phyloP scores from a whole-genome alignment of 192 early-diverging fungal genomes.

The Coemansia sp. region DNA sequence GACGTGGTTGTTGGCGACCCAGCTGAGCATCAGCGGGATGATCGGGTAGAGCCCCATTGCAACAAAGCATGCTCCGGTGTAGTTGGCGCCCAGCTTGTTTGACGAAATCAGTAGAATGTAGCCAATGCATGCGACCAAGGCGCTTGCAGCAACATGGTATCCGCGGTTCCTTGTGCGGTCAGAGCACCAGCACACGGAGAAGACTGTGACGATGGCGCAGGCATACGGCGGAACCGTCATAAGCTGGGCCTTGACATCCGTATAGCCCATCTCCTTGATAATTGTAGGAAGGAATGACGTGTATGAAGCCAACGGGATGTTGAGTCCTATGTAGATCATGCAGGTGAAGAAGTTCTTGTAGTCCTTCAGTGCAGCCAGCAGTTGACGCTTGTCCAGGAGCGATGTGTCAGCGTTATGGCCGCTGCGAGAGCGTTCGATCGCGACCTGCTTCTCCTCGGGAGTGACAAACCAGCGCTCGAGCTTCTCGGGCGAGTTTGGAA shows the following conservation, averaged over 20 bases:
- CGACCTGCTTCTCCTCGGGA: constrained; percentile 56
- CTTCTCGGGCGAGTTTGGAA: constrained; percentile 59
- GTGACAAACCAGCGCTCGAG: constrained; percentile 52
- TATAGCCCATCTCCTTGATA: constrained; percentile 66
- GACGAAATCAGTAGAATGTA: constrained; percentile 52
- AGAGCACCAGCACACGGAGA: constrained; percentile 50
- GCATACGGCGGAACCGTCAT: constrained; percentile 60
- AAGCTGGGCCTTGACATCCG: constrained; percentile 50
- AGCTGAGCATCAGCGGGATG: constrained; percentile 63
- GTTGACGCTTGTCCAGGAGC: constrained; percentile 45
- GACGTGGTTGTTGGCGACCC: constrained; percentile 68
- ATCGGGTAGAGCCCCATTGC: constrained; percentile 54
- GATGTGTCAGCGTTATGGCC: constrained; percentile 46
- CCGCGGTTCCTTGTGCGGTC: constrained; percentile 55
- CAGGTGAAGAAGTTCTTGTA: constrained; percentile 58
- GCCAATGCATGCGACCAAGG: constrained; percentile 33
- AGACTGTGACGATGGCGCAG: constrained; percentile 39
- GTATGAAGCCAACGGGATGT: constrained; percentile 65
- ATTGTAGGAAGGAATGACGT: constrained; percentile 73
- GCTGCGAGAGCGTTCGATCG: constrained; percentile 53
- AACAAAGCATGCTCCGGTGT: constrained; percentile 52
- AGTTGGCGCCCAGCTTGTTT: constrained; percentile 32
- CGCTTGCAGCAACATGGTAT: constrained; percentile 41
- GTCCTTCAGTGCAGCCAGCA: constrained; percentile 52
- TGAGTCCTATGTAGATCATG: constrained; percentile 64